These are phyloP conservation scores for Capsicum chinense DNA, from an alignment of 257 asterid species.

Conservation along the genomic window DNA sequence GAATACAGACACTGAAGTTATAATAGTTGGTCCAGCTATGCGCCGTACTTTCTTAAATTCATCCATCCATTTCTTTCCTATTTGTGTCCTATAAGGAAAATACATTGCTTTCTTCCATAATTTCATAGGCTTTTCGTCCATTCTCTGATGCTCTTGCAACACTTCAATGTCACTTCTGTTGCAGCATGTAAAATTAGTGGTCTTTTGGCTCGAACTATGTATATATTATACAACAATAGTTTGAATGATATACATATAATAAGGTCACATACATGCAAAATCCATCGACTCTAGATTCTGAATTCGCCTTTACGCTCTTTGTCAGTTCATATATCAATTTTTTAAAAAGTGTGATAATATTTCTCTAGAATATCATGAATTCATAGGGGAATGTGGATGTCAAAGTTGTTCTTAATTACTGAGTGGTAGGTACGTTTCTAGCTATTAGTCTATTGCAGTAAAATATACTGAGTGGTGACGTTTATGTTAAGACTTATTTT, in stretches of 20 bases:
- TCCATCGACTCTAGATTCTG: neutral
- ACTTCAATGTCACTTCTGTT: constrained; percentile 10
- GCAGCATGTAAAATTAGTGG: neutral
- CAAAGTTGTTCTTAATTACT: neutral
- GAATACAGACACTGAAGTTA: constrained; percentile 42
- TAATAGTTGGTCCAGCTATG: constrained; percentile 44
- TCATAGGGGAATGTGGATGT: neutral
- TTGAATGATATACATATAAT: neutral
- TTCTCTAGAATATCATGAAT: neutral
- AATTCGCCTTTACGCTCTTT: neutral
- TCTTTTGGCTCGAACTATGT: neutral
- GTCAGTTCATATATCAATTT: neutral
- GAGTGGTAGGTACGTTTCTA: neutral
- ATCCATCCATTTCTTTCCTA: constrained; percentile 16
- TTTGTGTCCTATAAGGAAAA: neutral
- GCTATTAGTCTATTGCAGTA: neutral
- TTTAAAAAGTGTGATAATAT: neutral
- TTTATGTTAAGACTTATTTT: no score
- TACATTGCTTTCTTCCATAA: constrained; percentile 25
- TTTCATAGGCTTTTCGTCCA: constrained; percentile 20
- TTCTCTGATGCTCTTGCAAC: constrained; percentile 21
- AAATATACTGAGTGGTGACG: neutral
- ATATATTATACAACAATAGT: neutral
- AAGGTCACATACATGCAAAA: neutral
- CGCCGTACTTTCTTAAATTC: constrained; percentile 45